Evolutionary conservation across 2,329 filamentous ascomycete genomes (phyloP).

Genomic region (Neonectria hederae): DNA sequence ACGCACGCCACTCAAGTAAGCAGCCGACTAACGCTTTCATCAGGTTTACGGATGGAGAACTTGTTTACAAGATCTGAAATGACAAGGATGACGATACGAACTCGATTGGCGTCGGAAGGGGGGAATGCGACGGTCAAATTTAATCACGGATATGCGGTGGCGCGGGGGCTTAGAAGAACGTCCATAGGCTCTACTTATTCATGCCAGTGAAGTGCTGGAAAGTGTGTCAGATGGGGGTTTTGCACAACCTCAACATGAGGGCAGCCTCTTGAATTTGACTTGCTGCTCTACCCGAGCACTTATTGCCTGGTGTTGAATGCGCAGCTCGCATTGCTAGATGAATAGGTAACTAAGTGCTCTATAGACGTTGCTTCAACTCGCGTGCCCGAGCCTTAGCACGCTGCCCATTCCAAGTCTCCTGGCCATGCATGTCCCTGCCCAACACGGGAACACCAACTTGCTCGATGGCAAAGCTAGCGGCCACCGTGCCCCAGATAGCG

Average conservation of each 20-base stretch:
- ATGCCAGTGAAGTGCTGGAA: constrained; percentile 4
- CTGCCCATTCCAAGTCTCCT: constrained; percentile 71
- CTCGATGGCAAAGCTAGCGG: constrained; percentile 93
- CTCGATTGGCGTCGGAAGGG: constrained; percentile 22
- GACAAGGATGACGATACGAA: background rate
- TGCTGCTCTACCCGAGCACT: constrained; percentile 23
- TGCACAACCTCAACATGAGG: background rate
- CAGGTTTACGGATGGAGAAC: constrained; percentile 69
- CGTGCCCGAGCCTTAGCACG: constrained; percentile 61
- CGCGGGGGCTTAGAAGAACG: background rate
- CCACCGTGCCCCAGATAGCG: constrained; percentile 79
- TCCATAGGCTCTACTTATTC: background rate
- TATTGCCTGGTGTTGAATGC: background rate
- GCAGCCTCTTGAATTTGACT: constrained; percentile 15
- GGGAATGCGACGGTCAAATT: background rate
- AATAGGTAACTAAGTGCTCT: constrained; percentile 17
- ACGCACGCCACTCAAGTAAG: background rate
- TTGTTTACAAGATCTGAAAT: constrained; percentile 74
- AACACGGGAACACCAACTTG: constrained; percentile 85
- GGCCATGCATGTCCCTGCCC: constrained; percentile 52
- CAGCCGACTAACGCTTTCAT: constrained; percentile 31
- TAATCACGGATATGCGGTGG: background rate
- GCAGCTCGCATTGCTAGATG: background rate
- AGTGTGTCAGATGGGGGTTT: background rate
- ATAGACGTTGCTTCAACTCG: constrained; percentile 58